These are phyloP conservation scores for Onygenales sp. DNA, from an alignment of 2,329 filamentous ascomycete species.

Conservation along the genomic window DNA sequence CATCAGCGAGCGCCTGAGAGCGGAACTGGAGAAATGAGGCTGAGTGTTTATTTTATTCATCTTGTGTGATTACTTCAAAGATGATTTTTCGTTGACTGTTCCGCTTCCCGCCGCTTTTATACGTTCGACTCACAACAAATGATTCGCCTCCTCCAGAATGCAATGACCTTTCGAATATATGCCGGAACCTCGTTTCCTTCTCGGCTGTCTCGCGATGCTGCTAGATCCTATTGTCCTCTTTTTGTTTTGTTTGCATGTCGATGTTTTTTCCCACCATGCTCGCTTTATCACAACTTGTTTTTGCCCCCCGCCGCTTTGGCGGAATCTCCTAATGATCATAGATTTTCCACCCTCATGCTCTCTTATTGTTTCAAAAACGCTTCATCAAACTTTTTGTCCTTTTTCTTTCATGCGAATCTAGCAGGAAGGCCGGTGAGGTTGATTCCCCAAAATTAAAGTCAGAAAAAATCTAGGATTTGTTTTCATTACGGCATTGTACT, in stretches of 20 bases:
- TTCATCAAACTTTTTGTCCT: not conserved
- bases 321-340: not conserved
- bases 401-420: not conserved
- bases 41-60: not conserved
- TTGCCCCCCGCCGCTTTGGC: too few relatives aligned
- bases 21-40: conserved; percentile 40
- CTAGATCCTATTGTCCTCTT: not conserved
- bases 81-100: not conserved
- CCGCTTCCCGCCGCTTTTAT: not conserved
- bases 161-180: not conserved
- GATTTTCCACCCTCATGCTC: not conserved
- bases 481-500: not conserved
- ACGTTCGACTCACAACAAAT: not conserved
- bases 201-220: not conserved
- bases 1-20: conserved; percentile 42
- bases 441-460: not conserved
- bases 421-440: not conserved
- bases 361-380: not conserved
- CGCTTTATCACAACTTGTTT: not conserved
- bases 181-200: not conserved
- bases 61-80: not conserved
- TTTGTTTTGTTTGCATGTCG: not conserved
- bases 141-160: not conserved
- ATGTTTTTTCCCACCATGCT: not conserved
- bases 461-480: not conserved